These are phyloP conservation scores for Erythrophleum ivorense DNA, from an alignment of 331 rosid species.

Conservation along the genomic window DNA sequence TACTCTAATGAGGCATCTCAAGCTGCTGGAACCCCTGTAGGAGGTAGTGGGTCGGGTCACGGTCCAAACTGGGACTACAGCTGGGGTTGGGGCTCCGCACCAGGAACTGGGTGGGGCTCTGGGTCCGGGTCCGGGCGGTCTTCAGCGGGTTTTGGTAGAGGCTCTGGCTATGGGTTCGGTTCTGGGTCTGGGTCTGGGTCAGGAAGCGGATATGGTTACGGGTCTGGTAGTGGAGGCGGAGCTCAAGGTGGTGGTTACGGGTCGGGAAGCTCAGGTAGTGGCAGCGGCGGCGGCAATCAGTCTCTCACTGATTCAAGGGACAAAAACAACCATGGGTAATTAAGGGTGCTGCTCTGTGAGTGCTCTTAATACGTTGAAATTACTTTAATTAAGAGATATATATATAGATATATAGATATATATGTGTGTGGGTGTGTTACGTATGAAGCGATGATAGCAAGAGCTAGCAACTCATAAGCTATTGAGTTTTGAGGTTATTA, in stretches of 20 bases:
- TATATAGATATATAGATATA: background rate
- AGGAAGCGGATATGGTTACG: slow-evolving; percentile 60
- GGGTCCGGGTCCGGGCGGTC: slow-evolving; percentile 66
- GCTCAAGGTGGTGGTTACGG: slow-evolving; percentile 37
- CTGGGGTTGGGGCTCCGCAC: slow-evolving; percentile 91
- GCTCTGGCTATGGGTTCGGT: slow-evolving; percentile 51
- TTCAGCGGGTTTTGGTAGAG: background rate
- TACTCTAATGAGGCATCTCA: slow-evolving; percentile 39
- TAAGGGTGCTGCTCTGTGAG: background rate
- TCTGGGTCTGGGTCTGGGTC: slow-evolving; percentile 71
- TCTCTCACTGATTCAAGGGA: slow-evolving; percentile 31
- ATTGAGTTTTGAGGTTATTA: background rate
- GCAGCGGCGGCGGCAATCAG: slow-evolving; percentile 39
- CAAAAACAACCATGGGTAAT: slow-evolving; percentile 42
- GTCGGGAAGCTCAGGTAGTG: slow-evolving; percentile 18
- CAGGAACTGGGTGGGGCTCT: slow-evolving; percentile 74
- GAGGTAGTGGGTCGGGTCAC: slow-evolving; percentile 66
- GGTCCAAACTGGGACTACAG: slow-evolving; percentile 76
- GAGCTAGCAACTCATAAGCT: background rate
- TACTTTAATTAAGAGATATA: background rate
- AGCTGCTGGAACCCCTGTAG: slow-evolving; percentile 45
- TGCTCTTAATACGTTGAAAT: background rate
- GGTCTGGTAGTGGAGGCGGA: slow-evolving; percentile 61
- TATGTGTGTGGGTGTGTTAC: background rate
- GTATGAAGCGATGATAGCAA: background rate